phyloP scores from a whole-genome alignment of 2,329 filamentous ascomycete genomes.

The Mycosphaerelloides madeirae region DNA sequence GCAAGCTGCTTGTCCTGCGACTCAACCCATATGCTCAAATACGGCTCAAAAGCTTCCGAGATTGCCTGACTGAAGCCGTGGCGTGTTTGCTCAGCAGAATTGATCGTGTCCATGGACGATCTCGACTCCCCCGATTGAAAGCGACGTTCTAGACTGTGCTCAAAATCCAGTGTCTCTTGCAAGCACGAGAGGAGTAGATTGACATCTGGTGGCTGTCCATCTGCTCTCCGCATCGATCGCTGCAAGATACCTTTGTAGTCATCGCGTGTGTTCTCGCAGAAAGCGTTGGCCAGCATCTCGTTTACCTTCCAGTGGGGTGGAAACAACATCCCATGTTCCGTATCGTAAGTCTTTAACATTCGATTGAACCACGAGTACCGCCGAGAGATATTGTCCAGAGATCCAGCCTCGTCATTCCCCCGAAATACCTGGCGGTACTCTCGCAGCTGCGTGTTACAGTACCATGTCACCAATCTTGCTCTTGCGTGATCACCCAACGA shows the following conservation, averaged over 20 bases:
- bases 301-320: conserved; percentile 83
- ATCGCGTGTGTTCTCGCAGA: conserved; percentile 91
- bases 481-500: conserved; percentile 84
- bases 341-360: conserved; percentile 91
- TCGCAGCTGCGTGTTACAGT: conserved; percentile 91
- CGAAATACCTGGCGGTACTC: conserved; percentile 95
- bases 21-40: conserved; percentile 94
- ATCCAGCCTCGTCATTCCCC: conserved; percentile 93
- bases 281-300: conserved; percentile 82
- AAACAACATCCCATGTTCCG: conserved; percentile 85
- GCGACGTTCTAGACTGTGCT: conserved; percentile 80
- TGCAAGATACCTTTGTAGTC: conserved; percentile 93
- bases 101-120: conserved; percentile 79
- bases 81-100: conserved; percentile 63
- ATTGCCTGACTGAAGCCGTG: conserved; percentile 84
- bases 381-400: conserved; percentile 90
- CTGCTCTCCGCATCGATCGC: conserved; percentile 72
- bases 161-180: conserved; percentile 95
- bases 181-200: conserved; percentile 82
- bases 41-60: conserved; percentile 94
- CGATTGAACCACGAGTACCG: conserved; percentile 95
- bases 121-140: conserved; percentile 65
- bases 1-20: conserved; percentile 88
- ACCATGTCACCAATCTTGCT: conserved; percentile 83
- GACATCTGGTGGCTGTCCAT: conserved; percentile 79